Conservation (phyloP, 2,329 filamentous ascomycete species). For the Cladosporium sp. region DNA sequence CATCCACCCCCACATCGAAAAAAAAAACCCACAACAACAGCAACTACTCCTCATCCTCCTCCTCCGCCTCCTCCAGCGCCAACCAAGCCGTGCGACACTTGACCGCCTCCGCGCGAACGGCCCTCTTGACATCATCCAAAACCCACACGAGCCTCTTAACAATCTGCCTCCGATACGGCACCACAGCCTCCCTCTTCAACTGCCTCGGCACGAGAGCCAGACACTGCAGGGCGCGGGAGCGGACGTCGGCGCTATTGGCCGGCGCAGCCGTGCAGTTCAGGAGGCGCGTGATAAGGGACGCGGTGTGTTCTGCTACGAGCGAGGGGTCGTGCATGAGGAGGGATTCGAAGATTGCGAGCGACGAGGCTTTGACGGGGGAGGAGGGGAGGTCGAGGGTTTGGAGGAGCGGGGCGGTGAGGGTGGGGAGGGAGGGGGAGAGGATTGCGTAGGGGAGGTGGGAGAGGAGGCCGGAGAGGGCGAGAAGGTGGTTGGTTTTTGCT, state of each 20-base stretch:
- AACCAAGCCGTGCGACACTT: constrained; percentile 58
- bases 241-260: constrained; percentile 37
- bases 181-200: constrained; percentile 46
- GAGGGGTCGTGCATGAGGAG: constrained; percentile 55
- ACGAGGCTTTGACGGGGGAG: constrained; percentile 54
- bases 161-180: constrained; percentile 55
- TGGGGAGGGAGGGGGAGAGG: constrained; percentile 54
- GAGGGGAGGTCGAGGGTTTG: constrained; percentile 55
- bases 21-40: no score
- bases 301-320: constrained; percentile 50
- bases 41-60: constrained; percentile 43
- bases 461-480: constrained; percentile 59
- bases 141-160: constrained; percentile 50
- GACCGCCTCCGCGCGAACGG: constrained; percentile 59
- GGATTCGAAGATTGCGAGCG: constrained; percentile 54
- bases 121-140: constrained; percentile 59
- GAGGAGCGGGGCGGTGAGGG: constrained; percentile 56
- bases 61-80: constrained; percentile 52
- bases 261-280: constrained; percentile 39
- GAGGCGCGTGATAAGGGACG: constrained; percentile 53
- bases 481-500: constrained; percentile 57
- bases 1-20: no score
- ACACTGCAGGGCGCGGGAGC: constrained; percentile 45
- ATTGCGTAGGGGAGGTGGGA: constrained; percentile 56
- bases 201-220: constrained; percentile 44